phyloP scores from a whole-genome alignment of 179 eudicot species.

The Beta corolliflora region DNA sequence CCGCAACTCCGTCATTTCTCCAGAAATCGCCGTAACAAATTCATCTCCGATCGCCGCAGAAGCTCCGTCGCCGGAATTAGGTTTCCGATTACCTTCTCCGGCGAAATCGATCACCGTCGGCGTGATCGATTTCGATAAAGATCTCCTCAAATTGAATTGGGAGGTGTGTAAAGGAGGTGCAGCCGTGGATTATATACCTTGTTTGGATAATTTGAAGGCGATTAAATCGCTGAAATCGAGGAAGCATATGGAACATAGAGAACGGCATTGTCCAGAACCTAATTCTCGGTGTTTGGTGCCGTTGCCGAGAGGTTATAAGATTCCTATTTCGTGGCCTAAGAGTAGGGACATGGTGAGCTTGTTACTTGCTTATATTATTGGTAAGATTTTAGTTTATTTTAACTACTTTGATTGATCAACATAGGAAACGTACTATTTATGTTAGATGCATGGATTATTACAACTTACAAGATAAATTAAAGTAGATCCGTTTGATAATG shows the following conservation, averaged over 20 bases:
- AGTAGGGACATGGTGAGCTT: slow-evolving; percentile 99
- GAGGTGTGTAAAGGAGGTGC: slow-evolving; percentile 41
- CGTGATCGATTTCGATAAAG: slow-evolving; percentile 25
- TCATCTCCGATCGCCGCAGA: background rate
- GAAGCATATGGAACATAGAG: slow-evolving; percentile 85
- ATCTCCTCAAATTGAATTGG: slow-evolving; percentile 49
- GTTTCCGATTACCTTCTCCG: background rate
- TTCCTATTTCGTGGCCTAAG: slow-evolving; percentile 83
- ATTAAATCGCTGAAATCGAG: slow-evolving; percentile 63
- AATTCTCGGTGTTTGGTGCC: slow-evolving; percentile 60
- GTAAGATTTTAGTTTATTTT: slow-evolving; percentile 49
- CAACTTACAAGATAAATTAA: no score
- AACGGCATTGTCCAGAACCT: slow-evolving; percentile 77
- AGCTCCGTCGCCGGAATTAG: background rate
- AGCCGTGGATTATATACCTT: slow-evolving; percentile 79
- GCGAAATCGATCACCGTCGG: background rate
- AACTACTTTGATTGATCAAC: background rate
- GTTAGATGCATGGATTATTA: background rate
- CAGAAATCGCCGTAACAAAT: background rate
- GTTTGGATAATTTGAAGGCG: slow-evolving; percentile 75
- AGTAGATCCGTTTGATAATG: no score
- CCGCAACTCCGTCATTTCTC: background rate
- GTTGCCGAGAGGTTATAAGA: slow-evolving; percentile 65
- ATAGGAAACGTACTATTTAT: background rate
- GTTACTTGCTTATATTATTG: slow-evolving; percentile 33